Evolutionary conservation across 352 stramenopile genomes (phyloP), one percentile per base, ranked within the genome.

Genomic region (Phytophthora crassamura): DNA sequence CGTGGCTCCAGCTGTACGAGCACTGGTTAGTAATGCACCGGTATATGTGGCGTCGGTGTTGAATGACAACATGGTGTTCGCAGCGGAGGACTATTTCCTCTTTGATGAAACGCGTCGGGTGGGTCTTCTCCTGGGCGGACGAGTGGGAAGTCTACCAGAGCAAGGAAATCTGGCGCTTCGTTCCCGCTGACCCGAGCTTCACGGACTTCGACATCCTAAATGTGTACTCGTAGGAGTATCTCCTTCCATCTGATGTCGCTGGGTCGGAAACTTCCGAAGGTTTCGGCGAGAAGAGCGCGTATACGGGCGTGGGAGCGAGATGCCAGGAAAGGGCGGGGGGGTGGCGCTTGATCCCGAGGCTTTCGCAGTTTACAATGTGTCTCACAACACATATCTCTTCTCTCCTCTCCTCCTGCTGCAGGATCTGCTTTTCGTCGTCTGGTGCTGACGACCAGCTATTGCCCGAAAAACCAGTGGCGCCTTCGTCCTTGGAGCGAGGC

Each of bases 111-210:
- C 69, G 32, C 74, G 69, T 18, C 74, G n/a, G 74, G 7, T 71
- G 72, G 22, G 61, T 83, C 12, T 86, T 85, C 34, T 74, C 62
- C 20, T 86, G 77, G 74, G 45, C 50, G 1, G 51, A 62, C 12
- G 47, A 59, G 8, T 83, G 67, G 65, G 71, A 67, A 18, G 48
- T 65, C 4, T 67, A 81, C 28, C 51, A 72, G 14, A 62, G 63
- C 40, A 83, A 81, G 35, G 74, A 86, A 18, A 59, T 80, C 50
- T 74, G 59, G 60, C 54, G 53, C 3, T 59, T 74, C 22, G 46
- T 70, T 2, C 66, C 66, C 16, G 36, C 56, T 0, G 62, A 28
- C 8, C 48, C 63, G 34, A 57, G 30, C 14, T 67, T 59, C 35
- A 71, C 63, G 20, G 63, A 72, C 15, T 72, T 72, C 38, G 58